phyloP scores from a whole-genome alignment of 2,329 filamentous ascomycete species.

The Botrytis porri region DNA sequence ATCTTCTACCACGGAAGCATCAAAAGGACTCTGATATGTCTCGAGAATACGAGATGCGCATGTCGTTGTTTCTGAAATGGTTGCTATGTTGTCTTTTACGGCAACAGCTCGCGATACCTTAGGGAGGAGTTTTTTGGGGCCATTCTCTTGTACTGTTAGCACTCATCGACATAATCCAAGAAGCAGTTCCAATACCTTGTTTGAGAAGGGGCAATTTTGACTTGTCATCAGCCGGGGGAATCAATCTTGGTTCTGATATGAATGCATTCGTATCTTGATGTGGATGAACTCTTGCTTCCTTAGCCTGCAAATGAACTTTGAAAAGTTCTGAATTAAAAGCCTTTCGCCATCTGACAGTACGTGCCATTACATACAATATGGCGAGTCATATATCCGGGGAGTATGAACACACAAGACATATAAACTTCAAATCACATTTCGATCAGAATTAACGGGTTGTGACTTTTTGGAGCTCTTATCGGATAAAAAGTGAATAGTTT shows the following conservation, averaged over 20 bases:
- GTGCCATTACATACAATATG: conserved; percentile 1
- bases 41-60: conserved; percentile 75
- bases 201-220: neutral
- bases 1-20: conserved; percentile 74
- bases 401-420: neutral
- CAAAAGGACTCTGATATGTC: conserved; percentile 71
- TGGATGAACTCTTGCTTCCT: neutral
- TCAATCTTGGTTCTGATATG: conserved; percentile 14
- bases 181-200: neutral
- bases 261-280: conserved; percentile 18
- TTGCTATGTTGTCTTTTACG: conserved; percentile 77
- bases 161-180: neutral
- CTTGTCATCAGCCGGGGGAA: neutral
- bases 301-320: neutral
- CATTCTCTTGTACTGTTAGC: conserved; percentile 4
- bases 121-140: neutral
- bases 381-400: neutral
- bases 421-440: neutral
- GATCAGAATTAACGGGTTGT: neutral
- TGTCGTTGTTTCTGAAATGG: conserved; percentile 66
- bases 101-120: conserved; percentile 35
- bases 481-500: conserved; percentile 5
- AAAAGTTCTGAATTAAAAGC: neutral
- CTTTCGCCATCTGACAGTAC: neutral
- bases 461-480: neutral